Evolutionary conservation across 805 yeast genomes (phyloP), one percentile per base, ranked within the genome.

Genomic region (Metschnikowia orientalis): DNA sequence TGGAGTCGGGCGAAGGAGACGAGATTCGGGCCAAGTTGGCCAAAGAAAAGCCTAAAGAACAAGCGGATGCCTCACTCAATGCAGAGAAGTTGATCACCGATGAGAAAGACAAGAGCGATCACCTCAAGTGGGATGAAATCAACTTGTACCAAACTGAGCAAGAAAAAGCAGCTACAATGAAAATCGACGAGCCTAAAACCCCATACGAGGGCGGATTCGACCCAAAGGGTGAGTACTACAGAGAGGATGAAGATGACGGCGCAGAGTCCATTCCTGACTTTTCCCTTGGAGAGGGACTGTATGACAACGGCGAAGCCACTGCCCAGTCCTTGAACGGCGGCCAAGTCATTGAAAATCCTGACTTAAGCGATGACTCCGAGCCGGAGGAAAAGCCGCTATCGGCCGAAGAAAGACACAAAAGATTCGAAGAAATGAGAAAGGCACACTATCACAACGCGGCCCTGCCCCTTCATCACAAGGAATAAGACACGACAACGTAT

Each of bases 141-240:
- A 89, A 89, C 50, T 57, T 89, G 34, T 74, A 71, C 32, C 74
- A 72, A 32, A 72, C 85, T 3, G 95, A 88, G 52, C 83, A 76
- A 53, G 85, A 81, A 46, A 77, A 77, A 56, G 58, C 71, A 8
- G 74, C 87, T 14, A 80, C 85, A 18, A 80, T 81, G 87, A 79
- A 79, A 48, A 86, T 89, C 26, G 95, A 86, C 51, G 97, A 89
- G 56, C 97, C 97, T 14, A 89, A 89, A 65, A 89, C 97, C 1
- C 97, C 97, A 4, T 89, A 82, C 50, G 94, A 85, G 53, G 94
- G 92, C 8, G 94, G 95, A 1, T 81, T 85, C 17, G 79, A 82
- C 49, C 89, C 92, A 1, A 68, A 73, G 33, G 86, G 85, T 19
- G 95, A 88, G 48, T 82, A 83, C 52, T 86, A 87, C 47, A 69